Conservation (phyloP, 1,284 basidiomycete species). For the Leucoagaricus sp. region DNA sequence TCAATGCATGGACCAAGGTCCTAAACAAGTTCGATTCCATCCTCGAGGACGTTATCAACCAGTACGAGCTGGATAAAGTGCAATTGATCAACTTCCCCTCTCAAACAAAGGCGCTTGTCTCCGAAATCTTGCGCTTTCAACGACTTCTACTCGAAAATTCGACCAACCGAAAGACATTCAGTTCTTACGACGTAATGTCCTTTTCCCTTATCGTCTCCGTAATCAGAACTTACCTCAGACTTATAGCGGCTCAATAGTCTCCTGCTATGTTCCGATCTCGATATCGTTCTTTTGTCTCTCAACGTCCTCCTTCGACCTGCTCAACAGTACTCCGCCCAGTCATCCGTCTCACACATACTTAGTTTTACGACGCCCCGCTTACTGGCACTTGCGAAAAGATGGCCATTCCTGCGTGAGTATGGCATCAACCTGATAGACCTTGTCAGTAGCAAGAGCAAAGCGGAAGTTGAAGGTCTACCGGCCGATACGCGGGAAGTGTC, state of each 20-base stretch:
- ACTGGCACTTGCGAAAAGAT: conserved; percentile 70
- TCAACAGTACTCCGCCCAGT: conserved; percentile 90
- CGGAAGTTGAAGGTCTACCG: conserved; percentile 61
- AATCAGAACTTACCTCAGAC: neutral
- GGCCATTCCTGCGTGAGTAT: conserved; percentile 75
- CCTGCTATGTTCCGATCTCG: conserved; percentile 86
- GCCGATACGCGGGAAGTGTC: conserved; percentile 72
- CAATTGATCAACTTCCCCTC: conserved; percentile 84
- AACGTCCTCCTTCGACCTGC: conserved; percentile 90
- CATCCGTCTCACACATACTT: conserved; percentile 74
- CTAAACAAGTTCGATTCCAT: conserved; percentile 95
- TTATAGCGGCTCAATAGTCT: conserved; percentile 86
- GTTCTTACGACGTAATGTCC: conserved; percentile 89
- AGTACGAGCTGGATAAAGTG: conserved; percentile 82
- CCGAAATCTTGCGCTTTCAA: conserved; percentile 87
- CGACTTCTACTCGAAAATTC: conserved; percentile 94
- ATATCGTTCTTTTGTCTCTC: conserved; percentile 83
- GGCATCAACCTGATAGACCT: conserved; percentile 72
- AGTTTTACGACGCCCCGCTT: conserved; percentile 77
- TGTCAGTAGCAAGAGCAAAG: conserved; percentile 51
- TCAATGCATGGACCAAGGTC: conserved; percentile 95
- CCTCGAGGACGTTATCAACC: conserved; percentile 79
- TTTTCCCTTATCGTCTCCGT: conserved; percentile 20
- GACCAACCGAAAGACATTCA: conserved; percentile 96
- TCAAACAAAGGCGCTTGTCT: conserved; percentile 74